These are phyloP conservation scores for Asterella californica DNA, from an alignment of 225 moss, liverwort and hornwort species.

Conservation along the genomic window DNA sequence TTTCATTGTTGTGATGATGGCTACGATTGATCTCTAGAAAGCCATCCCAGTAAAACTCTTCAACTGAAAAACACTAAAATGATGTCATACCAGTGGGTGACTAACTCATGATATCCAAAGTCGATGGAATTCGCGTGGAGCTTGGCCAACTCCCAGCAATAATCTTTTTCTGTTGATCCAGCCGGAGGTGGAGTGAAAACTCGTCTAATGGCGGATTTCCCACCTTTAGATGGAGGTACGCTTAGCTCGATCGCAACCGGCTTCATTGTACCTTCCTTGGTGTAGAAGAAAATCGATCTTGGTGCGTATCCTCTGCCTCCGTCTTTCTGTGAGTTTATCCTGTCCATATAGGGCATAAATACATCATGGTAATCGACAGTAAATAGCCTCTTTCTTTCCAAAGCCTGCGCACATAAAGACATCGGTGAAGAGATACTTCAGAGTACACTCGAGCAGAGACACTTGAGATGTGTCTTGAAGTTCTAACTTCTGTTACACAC, in stretches of 20 bases:
- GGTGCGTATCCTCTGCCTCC: conserved; percentile 34
- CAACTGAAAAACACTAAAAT: not conserved
- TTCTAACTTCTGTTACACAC: too few species aligned
- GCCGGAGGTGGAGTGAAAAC: conserved; percentile 25
- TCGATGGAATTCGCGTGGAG: conserved; percentile 28
- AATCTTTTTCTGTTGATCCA: conserved; percentile 6
- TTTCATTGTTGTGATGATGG: not conserved
- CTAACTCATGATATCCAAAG: conserved; percentile 30
- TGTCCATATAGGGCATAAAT: conserved; percentile 41
- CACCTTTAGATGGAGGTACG: conserved; percentile 28
- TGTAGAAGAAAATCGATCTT: conserved; percentile 39
- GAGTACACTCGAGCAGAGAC: not conserved
- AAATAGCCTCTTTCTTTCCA: conserved; percentile 42
- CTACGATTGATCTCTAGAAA: not conserved
- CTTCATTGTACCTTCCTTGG: conserved; percentile 27
- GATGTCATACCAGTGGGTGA: conserved; percentile 35
- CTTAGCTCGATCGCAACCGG: conserved; percentile 47
- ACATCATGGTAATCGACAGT: conserved; percentile 46
- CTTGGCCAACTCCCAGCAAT: conserved; percentile 42
- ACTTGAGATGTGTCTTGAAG: too few species aligned
- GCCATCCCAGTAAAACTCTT: not conserved
- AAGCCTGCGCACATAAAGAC: conserved; percentile 25
- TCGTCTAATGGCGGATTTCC: conserved; percentile 6
- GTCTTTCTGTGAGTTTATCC: conserved; percentile 22
- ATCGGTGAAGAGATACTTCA: not conserved